phyloP scores from a whole-genome alignment of 495 filamentous ascomycete species.

The Xanthoparmelia taractica region DNA sequence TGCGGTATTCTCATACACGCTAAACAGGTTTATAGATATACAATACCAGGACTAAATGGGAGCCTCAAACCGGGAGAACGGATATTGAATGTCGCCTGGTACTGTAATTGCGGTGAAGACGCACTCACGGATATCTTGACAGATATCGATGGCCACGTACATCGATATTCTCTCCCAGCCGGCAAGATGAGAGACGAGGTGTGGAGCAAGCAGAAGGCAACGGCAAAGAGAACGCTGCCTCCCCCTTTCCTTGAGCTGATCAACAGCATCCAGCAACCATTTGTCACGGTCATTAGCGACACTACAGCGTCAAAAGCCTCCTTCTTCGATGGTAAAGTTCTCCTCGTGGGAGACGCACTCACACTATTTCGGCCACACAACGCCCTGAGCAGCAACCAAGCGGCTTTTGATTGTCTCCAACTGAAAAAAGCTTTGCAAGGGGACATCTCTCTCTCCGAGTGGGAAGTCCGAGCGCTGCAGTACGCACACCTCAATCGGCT shows the following conservation, averaged over 20 bases:
- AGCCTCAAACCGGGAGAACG: conserved; percentile 41
- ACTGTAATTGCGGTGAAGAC: conserved; percentile 33
- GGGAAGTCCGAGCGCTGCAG: conserved; percentile 12
- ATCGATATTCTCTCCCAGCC: conserved; percentile 23
- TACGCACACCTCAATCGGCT: too few relatives aligned
- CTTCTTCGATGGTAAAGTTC: conserved; percentile 26
- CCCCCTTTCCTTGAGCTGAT: conserved; percentile 27
- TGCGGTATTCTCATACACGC: too few relatives aligned
- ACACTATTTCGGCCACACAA: conserved; percentile 28
- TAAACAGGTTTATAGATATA: too few relatives aligned
- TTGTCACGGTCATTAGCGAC: conserved; percentile 26
- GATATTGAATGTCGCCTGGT: conserved; percentile 51
- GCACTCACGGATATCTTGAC: conserved; percentile 17
- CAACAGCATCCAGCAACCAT: conserved; percentile 26
- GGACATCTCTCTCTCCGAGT: conserved; percentile 13
- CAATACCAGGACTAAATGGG: conserved; percentile 46
- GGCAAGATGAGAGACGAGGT: conserved; percentile 20
- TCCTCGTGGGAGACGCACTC: conserved; percentile 29
- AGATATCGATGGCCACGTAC: conserved; percentile 20
- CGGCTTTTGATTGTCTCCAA: conserved; percentile 19
- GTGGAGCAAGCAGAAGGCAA: conserved; percentile 17
- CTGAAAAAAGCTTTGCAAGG: conserved; percentile 11
- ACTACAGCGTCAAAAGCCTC: conserved; percentile 15
- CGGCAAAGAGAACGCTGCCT: conserved; percentile 8
- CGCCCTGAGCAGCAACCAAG: conserved; percentile 24